Percentiles rank a stretch among this genome's conserved stretches.
These are phyloP conservation scores for Calonectria naviculata DNA, from an alignment of 2,329 filamentous ascomycete genomes.

Conservation along the genomic window DNA sequence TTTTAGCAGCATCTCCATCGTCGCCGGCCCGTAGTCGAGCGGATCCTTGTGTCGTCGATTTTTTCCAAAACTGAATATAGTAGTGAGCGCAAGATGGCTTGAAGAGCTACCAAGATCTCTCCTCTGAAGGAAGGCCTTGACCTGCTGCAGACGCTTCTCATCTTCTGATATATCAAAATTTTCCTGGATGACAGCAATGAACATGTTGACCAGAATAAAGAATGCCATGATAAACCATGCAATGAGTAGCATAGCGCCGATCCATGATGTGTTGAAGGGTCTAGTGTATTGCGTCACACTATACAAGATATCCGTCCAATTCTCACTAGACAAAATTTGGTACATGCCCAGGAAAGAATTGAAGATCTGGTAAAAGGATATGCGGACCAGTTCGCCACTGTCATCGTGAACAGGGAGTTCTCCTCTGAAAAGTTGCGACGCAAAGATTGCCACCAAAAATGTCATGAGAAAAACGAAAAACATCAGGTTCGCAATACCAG, in stretches of 20 bases:
- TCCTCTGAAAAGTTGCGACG: slow-evolving; percentile 90
- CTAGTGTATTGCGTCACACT: slow-evolving; percentile 78
- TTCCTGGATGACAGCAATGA: slow-evolving; percentile 99
- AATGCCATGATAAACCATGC: slow-evolving; percentile 96
- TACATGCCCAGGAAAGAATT: slow-evolving; percentile 99
- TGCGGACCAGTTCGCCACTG: slow-evolving; percentile 70
- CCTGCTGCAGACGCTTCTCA: slow-evolving; percentile 95
- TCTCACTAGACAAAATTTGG: slow-evolving; percentile 93
- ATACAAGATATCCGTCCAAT: slow-evolving; percentile 93
- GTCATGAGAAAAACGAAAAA: slow-evolving; percentile 97
- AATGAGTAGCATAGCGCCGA: slow-evolving; percentile 90
- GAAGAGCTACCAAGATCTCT: slow-evolving; percentile 82
- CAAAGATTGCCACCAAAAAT: slow-evolving; percentile 93
- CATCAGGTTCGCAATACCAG: slow-evolving; percentile 93
- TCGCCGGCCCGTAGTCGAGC: slow-evolving; percentile 89
- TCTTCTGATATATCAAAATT: slow-evolving; percentile 99
- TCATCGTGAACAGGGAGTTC: slow-evolving; percentile 76
- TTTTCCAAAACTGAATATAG: slow-evolving; percentile 73
- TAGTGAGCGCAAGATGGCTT: slow-evolving; percentile 81
- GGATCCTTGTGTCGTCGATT: slow-evolving; percentile 78
- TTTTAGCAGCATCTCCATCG: slow-evolving; percentile 96
- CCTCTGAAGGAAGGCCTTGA: slow-evolving; percentile 92
- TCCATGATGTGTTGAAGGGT: slow-evolving; percentile 82
- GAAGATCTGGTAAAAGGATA: slow-evolving; percentile 91
- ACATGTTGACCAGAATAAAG: slow-evolving; percentile 99